These are phyloP conservation scores for Phytopythium litorale DNA, from an alignment of 352 stramenopile species.

Conservation along the genomic window DNA sequence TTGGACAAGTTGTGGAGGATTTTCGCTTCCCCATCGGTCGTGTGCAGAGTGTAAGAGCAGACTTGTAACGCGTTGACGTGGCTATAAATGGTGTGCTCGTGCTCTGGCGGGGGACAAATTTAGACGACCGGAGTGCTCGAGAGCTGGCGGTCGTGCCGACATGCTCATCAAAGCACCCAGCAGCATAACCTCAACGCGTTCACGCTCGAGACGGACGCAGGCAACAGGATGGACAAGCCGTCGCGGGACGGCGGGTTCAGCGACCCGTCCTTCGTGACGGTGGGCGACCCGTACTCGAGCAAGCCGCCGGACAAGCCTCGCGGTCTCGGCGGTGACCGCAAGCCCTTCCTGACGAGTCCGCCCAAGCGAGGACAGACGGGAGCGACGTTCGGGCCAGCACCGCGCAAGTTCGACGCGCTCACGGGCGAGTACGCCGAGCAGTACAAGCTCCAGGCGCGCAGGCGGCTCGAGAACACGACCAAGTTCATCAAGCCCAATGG, in stretches of 20 bases:
- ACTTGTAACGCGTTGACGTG: too few relatives aligned
- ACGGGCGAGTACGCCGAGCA: slow-evolving; percentile 56
- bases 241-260: slow-evolving; percentile 75
- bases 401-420: slow-evolving; percentile 60
- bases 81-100: too few relatives aligned
- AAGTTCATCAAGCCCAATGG: slow-evolving; percentile 66
- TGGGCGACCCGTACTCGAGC: slow-evolving; percentile 51
- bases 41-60: too few relatives aligned
- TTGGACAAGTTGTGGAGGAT: too few relatives aligned
- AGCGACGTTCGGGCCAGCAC: slow-evolving; percentile 58
- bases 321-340: slow-evolving; percentile 48
- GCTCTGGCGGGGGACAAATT: neutral
- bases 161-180: too few relatives aligned
- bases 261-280: slow-evolving; percentile 58
- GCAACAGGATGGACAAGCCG: slow-evolving; percentile 28
- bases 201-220: neutral
- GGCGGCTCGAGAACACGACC: slow-evolving; percentile 68
- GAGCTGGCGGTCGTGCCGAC: too few relatives aligned
- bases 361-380: slow-evolving; percentile 57
- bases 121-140: neutral
- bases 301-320: slow-evolving; percentile 30
- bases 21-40: too few relatives aligned
- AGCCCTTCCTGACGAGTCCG: slow-evolving; percentile 72
- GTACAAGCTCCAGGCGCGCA: slow-evolving; percentile 68
- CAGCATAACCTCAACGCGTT: neutral